Evolutionary conservation across 106 monocot species (phyloP).

Genomic region (Allium cepa): DNA sequence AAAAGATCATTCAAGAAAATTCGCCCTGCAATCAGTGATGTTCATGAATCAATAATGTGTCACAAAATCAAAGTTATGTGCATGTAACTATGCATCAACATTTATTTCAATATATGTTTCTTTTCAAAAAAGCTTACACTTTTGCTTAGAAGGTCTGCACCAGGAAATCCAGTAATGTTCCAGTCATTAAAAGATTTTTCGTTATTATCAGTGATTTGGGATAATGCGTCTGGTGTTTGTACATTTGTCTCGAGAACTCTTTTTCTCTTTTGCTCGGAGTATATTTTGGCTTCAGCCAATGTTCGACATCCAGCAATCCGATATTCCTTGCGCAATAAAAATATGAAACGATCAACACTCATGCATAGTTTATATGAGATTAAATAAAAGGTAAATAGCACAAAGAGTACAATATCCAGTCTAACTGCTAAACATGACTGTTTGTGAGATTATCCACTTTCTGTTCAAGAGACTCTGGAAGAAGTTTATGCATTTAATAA

Average conservation of each 20-base stretch:
- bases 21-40: too few species aligned
- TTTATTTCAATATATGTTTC: neutral
- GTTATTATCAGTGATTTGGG: slow-evolving; percentile 35
- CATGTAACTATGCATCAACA: neutral
- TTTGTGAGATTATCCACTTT: too few species aligned
- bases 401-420: too few species aligned
- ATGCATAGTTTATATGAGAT: too few species aligned
- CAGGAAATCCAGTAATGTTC: slow-evolving; percentile 88
- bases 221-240: slow-evolving; percentile 40
- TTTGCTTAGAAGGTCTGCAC: slow-evolving; percentile 72
- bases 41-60: too few species aligned
- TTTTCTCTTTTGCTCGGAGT: slow-evolving; percentile 62
- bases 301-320: slow-evolving; percentile 84
- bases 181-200: slow-evolving; percentile 71
- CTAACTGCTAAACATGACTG: too few species aligned
- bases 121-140: slow-evolving; percentile 38
- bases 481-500: too few species aligned
- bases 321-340: slow-evolving; percentile 39
- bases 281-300: slow-evolving; percentile 63
- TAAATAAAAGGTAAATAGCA: too few species aligned
- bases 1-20: too few species aligned
- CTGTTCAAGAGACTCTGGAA: too few species aligned
- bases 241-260: slow-evolving; percentile 43
- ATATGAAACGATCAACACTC: too few species aligned
- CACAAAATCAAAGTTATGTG: too few species aligned